Percentiles rank a stretch among this genome's conserved stretches.
phyloP scores from a whole-genome alignment of 371 early-diverging fungal genomes.

The Capillidium rhysosporum region DNA sequence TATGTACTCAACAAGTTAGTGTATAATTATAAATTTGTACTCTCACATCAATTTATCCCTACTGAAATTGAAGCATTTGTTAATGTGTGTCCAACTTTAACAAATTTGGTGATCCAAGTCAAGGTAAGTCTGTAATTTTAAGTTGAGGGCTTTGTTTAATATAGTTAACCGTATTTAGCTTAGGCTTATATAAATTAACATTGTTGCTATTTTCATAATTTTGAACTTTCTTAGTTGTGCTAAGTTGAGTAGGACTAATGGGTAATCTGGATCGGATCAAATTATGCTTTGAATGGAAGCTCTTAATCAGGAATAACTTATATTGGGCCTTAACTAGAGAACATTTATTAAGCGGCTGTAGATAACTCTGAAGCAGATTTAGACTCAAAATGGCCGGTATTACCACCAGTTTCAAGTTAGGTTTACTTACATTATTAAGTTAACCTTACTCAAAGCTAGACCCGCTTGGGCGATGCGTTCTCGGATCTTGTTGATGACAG shows the following conservation, averaged over 20 bases:
- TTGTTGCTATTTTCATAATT: too few relatives aligned
- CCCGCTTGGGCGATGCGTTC: conserved; percentile 71
- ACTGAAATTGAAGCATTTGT: conserved; percentile 38
- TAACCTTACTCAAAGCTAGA: conserved; percentile 44
- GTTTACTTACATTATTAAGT: conserved; percentile 21
- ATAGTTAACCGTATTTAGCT: too few relatives aligned
- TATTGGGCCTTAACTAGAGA: conserved; percentile 65
- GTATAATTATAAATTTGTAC: conserved; percentile 47
- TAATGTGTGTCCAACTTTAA: too few relatives aligned
- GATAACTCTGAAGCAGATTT: conserved; percentile 47
- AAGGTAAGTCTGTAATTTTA: too few relatives aligned
- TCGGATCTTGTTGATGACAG: conserved; percentile 75
- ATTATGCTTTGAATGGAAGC: conserved; percentile 7
- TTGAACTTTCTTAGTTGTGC: too few relatives aligned
- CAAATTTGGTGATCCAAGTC: too few relatives aligned
- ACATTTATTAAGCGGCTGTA: conserved; percentile 21
- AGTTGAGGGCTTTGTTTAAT: too few relatives aligned
- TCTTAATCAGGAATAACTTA: conserved; percentile 67
- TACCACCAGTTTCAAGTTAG: conserved; percentile 71
- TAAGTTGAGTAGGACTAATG: neutral
- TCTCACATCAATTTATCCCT: conserved; percentile 63
- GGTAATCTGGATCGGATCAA: neutral
- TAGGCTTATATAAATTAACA: too few relatives aligned
- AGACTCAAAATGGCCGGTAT: conserved; percentile 97
- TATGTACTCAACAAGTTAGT: conserved; percentile 48